phyloP scores from a whole-genome alignment of 2,329 filamentous ascomycete species.

The Sclerotinia trifoliorum region DNA sequence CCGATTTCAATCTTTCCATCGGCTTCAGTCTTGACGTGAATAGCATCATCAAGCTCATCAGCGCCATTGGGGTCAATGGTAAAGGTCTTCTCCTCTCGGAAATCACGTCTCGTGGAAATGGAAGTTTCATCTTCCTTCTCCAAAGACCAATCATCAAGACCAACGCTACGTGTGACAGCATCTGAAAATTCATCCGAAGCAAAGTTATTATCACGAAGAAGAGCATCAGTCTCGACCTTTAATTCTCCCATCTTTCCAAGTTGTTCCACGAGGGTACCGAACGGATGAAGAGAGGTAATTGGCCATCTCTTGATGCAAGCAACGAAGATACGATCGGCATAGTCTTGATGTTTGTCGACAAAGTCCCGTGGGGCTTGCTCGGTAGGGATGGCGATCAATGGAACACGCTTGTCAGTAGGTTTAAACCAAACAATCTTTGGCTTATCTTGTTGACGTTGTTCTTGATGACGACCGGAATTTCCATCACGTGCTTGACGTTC shows the following conservation, averaged over 20 bases:
- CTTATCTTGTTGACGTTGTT: slow-evolving; percentile 87
- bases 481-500: slow-evolving; percentile 91
- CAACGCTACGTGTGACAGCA: slow-evolving; percentile 88
- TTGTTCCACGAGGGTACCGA: slow-evolving; percentile 95
- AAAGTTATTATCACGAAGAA: slow-evolving; percentile 98
- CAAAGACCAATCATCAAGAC: slow-evolving; percentile 87
- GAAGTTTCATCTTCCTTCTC: slow-evolving; percentile 76
- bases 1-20: slow-evolving; percentile 92
- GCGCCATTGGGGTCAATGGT: slow-evolving; percentile 89
- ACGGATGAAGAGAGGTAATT: slow-evolving; percentile 98
- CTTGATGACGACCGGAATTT: slow-evolving; percentile 65
- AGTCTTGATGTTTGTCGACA: slow-evolving; percentile 97
- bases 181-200: slow-evolving; percentile 97
- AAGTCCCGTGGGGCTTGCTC: slow-evolving; percentile 97
- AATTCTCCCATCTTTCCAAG: slow-evolving; percentile 96
- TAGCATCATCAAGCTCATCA: slow-evolving; percentile 84
- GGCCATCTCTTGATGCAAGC: slow-evolving; percentile 99
- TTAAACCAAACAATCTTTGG: slow-evolving; percentile 99
- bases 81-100: slow-evolving; percentile 83
- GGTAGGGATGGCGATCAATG: slow-evolving; percentile 95
- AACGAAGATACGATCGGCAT: slow-evolving; percentile 96
- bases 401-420: slow-evolving; percentile 97
- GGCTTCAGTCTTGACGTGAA: slow-evolving; percentile 81
- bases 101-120: slow-evolving; percentile 77
- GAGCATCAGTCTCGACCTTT: slow-evolving; percentile 95